Base-by-base conservation (phyloP, 1,284 basidiomycete species). In the Cutaneotrichosporon mucoides region DNA sequence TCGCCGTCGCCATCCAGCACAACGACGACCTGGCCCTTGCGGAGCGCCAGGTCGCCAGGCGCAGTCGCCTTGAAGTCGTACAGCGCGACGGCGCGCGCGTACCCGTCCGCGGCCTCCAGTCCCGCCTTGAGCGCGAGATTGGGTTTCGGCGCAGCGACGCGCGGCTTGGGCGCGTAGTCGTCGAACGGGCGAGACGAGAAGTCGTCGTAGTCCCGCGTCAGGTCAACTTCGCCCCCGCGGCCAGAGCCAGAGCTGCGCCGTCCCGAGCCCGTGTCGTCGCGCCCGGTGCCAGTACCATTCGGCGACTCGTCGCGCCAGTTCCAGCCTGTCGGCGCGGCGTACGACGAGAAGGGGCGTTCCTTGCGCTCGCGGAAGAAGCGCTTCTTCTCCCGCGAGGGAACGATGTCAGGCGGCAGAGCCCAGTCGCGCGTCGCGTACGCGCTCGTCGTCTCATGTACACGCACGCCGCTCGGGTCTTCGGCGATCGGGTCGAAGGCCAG, bases 11-110 rank as follows among this genome's bases (percentile, higher is more conserved):
- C 88, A 72, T 88, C 82, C 15, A 85, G 84, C 13, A 95, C 82
- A 9, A 80, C 82, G 57, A 96, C 87, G 13, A 93, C 83, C 64
- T 94, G 87, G 1, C 90, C 90, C 73, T 88, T 90, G n/a, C 79
- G 82, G 73, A 96, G 89, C 1, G 88, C 87, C 45, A 96, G 73
- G 76, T 96, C 92, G 2, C 89, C 91, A 10, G 80, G 84, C 81
- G 90, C 85, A 6, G 86, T 82, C 6, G 87, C 88, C 47, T 82
- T 75, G 75, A 90, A 93, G 72, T 89, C 84, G 72, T 84, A 92
- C 64, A 92, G 72, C 6, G 89, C 91, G 40, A 93, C 85, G 3
- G 88, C 91, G 55, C 88, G 83, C 16, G 83, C 86, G 41, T 75
- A 71, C 7, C 77, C 76, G 56, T 77, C 71, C 6, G 49, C 57